Base-by-base conservation (phyloP, 306 rosid genomes). In the Mimosa pudica region DNA sequence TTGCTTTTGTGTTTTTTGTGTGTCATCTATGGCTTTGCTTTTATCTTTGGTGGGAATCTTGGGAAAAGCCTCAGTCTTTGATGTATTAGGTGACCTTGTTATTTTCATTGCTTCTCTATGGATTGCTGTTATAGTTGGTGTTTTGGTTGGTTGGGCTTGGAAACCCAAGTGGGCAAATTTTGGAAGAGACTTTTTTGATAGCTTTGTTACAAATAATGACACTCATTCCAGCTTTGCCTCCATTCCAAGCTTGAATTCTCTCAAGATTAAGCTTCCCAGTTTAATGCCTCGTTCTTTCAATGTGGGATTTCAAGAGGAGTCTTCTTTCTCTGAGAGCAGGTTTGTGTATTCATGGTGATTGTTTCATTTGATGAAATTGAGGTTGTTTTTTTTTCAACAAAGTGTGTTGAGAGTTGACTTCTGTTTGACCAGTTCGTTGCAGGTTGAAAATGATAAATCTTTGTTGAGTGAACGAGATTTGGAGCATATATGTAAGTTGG, bases 121-220 rank as follows among this genome's bases (percentile, higher is more conserved):
- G 98, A 72, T 95, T 73, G 98, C 93, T 18, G 85, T 91, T 64
- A 65, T 93, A 49, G 78, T 90, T 24, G 98, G 99, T 1, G 97
- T 95, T 58, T 42, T 91, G 36, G 90, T 95, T 51, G 99, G 99
- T 32, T 95, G 99, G 99, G 84, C 88, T 1, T 93, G 99, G 99
- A 90, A 84, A n/a, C 99, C 99, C 12, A 89, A 87, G 80, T 95
- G 99, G 99, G 99, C 88, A 33, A 73, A 33, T 58, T 85, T 81
- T 78, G 83, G 86, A 6, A 38, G 84, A 54, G 86, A 85, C 54
- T 18, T 73, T 75, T 79, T 79, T 42, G 77, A 71, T 71, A 77
- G 75, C 55, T 74, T 82, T 7, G 73, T 58, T 71, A 76, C 90
- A 0, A 84, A 69, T 24, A 84, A 69, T 24, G 82, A 78, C 4